A percentile compares a stretch with the other conserved stretches of the same genome.
Conservation (phyloP, 73 alveolate genomes). For the Stentor coeruleus region DNA sequence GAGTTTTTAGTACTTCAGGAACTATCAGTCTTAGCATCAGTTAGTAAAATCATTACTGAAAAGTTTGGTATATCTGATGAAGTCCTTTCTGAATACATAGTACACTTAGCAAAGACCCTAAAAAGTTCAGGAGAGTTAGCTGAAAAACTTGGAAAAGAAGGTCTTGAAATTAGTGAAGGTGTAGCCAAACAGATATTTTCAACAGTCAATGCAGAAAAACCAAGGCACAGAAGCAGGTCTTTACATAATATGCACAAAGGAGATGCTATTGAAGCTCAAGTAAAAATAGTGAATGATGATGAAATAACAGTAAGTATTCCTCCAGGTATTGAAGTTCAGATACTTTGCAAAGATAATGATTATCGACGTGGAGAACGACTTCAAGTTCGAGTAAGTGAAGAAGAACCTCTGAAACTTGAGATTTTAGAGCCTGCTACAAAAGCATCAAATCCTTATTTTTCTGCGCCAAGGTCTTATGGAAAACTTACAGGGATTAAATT, state of each 20-base stretch:
- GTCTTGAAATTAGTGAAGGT: constrained; percentile 42
- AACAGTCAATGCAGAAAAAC: constrained; percentile 30
- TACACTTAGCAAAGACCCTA: constrained; percentile 64
- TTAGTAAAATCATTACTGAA: constrained; percentile 36
- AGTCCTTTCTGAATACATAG: constrained; percentile 63
- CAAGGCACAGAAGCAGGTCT: constrained; percentile 29
- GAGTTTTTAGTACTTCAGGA: constrained; percentile 31
- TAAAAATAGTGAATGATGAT: constrained; percentile 23
- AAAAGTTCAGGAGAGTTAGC: constrained; percentile 39
- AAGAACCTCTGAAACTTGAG: constrained; percentile 71
- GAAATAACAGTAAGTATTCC: not conserved
- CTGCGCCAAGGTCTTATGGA: constrained; percentile 61
- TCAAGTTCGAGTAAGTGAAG: constrained; percentile 55
- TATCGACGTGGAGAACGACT: constrained; percentile 57
- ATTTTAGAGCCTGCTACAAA: constrained; percentile 71
- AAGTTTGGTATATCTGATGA: constrained; percentile 46
- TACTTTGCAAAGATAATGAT: constrained; percentile 80
- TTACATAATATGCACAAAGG: constrained; percentile 21
- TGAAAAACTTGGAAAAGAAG: constrained; percentile 32
- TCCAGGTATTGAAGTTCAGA: constrained; percentile 40
- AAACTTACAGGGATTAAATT: constrained; percentile 90
- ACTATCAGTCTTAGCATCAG: constrained; percentile 40
- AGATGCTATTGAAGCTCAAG: constrained; percentile 34
- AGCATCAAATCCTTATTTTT: constrained; percentile 29
- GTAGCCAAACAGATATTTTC: constrained; percentile 30